Conservation (phyloP, 2,329 filamentous ascomycete genomes). For the Cladophialophora yegresii region DNA sequence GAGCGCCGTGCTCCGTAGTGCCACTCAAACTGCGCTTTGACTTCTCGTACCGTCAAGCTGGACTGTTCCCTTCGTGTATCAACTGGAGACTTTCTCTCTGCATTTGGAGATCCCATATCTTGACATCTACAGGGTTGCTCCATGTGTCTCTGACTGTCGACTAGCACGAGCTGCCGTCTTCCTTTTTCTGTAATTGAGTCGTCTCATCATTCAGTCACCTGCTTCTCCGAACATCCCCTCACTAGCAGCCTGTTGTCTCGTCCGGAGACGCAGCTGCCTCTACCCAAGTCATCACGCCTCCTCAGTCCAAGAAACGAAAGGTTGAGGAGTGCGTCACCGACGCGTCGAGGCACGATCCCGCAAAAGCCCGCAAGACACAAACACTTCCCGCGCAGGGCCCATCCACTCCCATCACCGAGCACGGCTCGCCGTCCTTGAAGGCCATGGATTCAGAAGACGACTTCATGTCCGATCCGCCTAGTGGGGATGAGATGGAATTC, state of each 20-base stretch:
- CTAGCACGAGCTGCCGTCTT: not conserved
- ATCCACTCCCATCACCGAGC: slow-evolving; percentile 54
- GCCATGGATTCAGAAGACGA: slow-evolving; percentile 95
- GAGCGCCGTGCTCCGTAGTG: not conserved
- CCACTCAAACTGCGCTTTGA: slow-evolving; percentile 1
- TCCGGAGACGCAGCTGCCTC: slow-evolving; percentile 34
- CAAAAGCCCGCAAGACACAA: slow-evolving; percentile 42
- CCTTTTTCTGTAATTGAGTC: not conserved
- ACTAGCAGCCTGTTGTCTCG: slow-evolving; percentile 35
- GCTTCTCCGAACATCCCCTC: slow-evolving; percentile 15
- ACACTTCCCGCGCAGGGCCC: slow-evolving; percentile 36
- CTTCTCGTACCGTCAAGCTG: slow-evolving; percentile 6
- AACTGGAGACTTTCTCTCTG: slow-evolving; percentile 1
- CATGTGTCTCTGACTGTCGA: not conserved
- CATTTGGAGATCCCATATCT: not conserved
- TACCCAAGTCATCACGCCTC: slow-evolving; percentile 53
- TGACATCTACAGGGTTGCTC: not conserved
- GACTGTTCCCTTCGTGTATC: slow-evolving; percentile 4
- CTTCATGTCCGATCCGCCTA: slow-evolving; percentile 81
- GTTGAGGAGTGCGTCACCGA: slow-evolving; percentile 49
- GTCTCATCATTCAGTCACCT: slow-evolving; percentile 5
- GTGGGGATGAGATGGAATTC: slow-evolving; percentile 69
- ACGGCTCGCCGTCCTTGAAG: slow-evolving; percentile 48
- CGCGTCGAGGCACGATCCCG: slow-evolving; percentile 36
- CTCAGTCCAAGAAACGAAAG: slow-evolving; percentile 56